Percentiles rank a stretch among this genome's conserved stretches.
These are phyloP conservation scores for Neckera pumila DNA, from an alignment of 225 moss, liverwort and hornwort species.

Conservation along the genomic window DNA sequence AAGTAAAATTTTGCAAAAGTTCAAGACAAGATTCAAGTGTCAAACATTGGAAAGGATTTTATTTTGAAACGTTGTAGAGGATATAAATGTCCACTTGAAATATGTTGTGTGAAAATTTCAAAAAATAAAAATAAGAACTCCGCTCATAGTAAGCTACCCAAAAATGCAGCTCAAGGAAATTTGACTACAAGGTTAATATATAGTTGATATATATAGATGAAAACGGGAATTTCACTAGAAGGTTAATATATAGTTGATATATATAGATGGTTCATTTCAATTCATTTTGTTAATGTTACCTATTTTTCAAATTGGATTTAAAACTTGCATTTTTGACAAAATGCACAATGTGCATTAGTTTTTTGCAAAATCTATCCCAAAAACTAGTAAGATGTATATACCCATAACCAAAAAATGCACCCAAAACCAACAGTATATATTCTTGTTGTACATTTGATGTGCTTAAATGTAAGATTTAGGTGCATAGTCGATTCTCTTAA, in stretches of 20 bases:
- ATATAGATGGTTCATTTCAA: neutral
- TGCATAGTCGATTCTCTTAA: neutral
- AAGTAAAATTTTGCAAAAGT: neutral
- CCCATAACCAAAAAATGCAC: neutral
- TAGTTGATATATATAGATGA: too few species aligned
- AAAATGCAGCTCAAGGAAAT: too few species aligned
- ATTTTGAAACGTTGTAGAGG: fast-evolving
- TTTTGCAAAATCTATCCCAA: neutral
- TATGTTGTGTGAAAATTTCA: too few species aligned
- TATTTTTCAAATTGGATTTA: too few species aligned
- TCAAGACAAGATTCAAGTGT: neutral
- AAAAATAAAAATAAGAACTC: too few species aligned
- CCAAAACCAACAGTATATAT: neutral
- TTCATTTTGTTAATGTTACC: neutral
- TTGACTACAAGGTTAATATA: too few species aligned
- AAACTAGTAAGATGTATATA: fast-evolving
- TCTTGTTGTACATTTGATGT: neutral
- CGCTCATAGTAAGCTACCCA: too few species aligned
- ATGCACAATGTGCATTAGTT: neutral
- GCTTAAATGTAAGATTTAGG: neutral
- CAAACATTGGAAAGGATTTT: fast-evolving
- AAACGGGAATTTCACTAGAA: too few species aligned
- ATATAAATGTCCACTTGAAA: too few species aligned
- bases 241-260: too few species aligned
- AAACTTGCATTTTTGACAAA: neutral